Evolutionary conservation across 148 eudicot genomes (phyloP).

Genomic region (Vaccinium myrtillus): DNA sequence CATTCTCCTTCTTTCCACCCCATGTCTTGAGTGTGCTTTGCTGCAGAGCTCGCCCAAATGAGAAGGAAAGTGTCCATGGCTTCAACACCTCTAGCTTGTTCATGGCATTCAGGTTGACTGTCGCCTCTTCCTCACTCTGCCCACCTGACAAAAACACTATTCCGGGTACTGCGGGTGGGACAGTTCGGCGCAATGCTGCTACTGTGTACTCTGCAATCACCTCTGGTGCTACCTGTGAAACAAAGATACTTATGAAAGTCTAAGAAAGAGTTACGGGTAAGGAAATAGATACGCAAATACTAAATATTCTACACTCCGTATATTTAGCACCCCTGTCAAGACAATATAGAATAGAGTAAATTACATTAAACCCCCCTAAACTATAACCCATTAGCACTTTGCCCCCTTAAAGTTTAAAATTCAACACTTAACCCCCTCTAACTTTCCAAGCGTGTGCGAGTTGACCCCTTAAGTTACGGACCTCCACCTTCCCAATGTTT

Average conservation of each 20-base stretch:
- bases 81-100: conserved; percentile 71
- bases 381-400: no score
- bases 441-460: no score
- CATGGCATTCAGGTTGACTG: conserved; percentile 75
- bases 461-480: no score
- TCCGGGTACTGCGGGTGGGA: conserved; percentile 92
- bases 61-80: conserved; percentile 89
- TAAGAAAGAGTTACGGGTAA: neutral
- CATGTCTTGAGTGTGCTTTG: conserved; percentile 84
- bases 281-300: neutral
- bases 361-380: no score
- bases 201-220: conserved; percentile 90
- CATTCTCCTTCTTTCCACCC: conserved; percentile 77
- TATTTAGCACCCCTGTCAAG: neutral
- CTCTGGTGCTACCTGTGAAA: conserved; percentile 59
- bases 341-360: neutral
- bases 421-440: no score
- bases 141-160: conserved; percentile 89
- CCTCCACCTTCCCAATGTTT: no score
- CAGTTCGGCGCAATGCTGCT: conserved; percentile 65
- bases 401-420: no score
- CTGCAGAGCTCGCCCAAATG: conserved; percentile 89
- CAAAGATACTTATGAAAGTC: neutral
- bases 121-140: conserved; percentile 88
- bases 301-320: neutral